A percentile compares a stretch with the other conserved stretches of the same genome.
These are phyloP conservation scores for Xylaria venustula DNA, from an alignment of 495 filamentous ascomycete genomes.

Conservation along the genomic window DNA sequence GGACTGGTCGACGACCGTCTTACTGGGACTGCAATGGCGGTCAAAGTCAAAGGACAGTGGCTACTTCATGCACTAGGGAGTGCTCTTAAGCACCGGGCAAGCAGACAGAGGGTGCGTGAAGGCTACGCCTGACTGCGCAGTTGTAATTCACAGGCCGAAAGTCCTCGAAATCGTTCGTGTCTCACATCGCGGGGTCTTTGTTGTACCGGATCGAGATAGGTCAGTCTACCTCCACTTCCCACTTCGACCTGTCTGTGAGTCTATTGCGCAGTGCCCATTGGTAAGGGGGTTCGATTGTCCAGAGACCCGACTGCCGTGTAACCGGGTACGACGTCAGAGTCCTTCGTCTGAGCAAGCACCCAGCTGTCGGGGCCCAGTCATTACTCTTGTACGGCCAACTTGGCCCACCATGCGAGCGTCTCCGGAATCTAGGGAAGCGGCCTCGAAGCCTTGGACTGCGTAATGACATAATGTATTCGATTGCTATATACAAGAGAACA, in stretches of 20 bases:
- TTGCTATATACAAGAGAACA: constrained; percentile 8
- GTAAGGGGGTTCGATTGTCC: constrained; percentile 12
- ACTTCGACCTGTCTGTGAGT: not conserved
- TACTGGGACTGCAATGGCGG: not conserved
- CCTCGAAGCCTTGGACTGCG: not conserved
- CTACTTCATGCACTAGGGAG: not conserved
- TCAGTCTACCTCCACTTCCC: not conserved
- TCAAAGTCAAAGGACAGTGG: not conserved
- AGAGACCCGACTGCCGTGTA: constrained; percentile 14
- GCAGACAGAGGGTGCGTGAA: not conserved
- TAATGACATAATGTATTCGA: not conserved
- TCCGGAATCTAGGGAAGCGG: not conserved
- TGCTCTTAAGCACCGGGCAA: constrained; percentile 3
- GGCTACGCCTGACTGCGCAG: not conserved
- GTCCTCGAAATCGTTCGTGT: constrained; percentile 2
- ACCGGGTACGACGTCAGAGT: constrained; percentile 4
- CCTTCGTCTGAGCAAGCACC: constrained; percentile 10
- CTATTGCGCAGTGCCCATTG: not conserved
- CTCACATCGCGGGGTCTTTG: constrained; percentile 6
- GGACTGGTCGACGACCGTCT: not conserved
- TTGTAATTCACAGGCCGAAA: not conserved
- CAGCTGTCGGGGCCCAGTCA: not conserved
- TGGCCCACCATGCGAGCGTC: not conserved
- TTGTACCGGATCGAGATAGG: constrained; percentile 30
- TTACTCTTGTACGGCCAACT: not conserved